These are phyloP conservation scores for Arabidopsis lyrata DNA, from an alignment of 441 rosid species.

Conservation along the genomic window DNA sequence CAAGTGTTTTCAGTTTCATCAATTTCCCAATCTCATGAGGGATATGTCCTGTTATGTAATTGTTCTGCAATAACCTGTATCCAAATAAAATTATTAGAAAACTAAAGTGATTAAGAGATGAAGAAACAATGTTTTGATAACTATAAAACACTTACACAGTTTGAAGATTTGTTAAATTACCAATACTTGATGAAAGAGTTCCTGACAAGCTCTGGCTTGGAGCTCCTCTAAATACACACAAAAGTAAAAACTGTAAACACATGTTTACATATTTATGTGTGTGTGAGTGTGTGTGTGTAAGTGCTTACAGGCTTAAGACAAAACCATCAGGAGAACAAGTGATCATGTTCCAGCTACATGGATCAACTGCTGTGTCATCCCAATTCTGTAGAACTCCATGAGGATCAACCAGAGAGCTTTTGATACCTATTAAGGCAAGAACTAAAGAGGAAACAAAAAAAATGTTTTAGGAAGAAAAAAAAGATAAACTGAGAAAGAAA, in stretches of 20 bases:
- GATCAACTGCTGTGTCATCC: slow-evolving; percentile 96
- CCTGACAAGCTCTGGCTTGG: slow-evolving; percentile 95
- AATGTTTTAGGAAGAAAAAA: slow-evolving; percentile 1
- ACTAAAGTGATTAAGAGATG: slow-evolving; percentile 2
- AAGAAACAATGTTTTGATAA: slow-evolving; percentile 8
- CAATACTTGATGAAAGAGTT: slow-evolving; percentile 77
- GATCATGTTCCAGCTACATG: slow-evolving; percentile 95
- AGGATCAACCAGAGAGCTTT: slow-evolving; percentile 71
- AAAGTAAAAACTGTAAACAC: slow-evolving; percentile 10
- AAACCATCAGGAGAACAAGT: slow-evolving; percentile 81
- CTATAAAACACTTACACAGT: slow-evolving; percentile 64
- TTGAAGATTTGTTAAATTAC: slow-evolving; percentile 90
- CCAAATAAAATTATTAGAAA: slow-evolving; percentile 20
- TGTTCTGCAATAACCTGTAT: slow-evolving; percentile 77
- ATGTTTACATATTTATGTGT: slow-evolving; percentile 4
- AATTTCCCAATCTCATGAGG: slow-evolving; percentile 85
- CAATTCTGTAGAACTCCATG: slow-evolving; percentile 78
- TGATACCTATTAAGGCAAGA: slow-evolving; percentile 82
- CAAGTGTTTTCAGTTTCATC: slow-evolving; percentile 79
- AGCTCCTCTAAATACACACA: slow-evolving; percentile 70
- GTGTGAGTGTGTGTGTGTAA: slow-evolving; percentile 10
- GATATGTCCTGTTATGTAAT: slow-evolving; percentile 78
- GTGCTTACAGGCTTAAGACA: slow-evolving; percentile 81
- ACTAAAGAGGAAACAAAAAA: slow-evolving; percentile 52
- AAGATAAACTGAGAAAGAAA: neutral